Evolutionary conservation across 78 protist species (phyloP), one percentile per base, ranked within the genome.

Genomic region (Dictyostelium capitatum): DNA sequence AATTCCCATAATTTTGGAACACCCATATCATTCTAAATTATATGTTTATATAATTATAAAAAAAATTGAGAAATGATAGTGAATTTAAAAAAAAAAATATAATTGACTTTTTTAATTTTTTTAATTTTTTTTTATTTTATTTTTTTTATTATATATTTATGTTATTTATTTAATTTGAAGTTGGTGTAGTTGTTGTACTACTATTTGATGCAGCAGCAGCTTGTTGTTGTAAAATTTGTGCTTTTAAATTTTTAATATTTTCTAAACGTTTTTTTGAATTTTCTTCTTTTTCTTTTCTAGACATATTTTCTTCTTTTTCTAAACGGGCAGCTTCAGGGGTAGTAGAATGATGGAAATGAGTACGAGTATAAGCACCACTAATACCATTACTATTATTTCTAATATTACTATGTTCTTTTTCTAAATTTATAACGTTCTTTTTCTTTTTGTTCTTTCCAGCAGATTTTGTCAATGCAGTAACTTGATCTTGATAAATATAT

Each of bases 1-100:
- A 87, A 47, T 20, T 87, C 93, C 93, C 93, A 87, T 10, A 87
- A 74, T 64, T 87, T 87, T 48, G 93, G 93, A 19, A 87, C 93
- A 19, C 93, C 93, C 93, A 87, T 87, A 23, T 67, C 37, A 2
- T 10, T 28, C 1, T 10, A 64, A 64, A 28, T 28, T 32, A 32
- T 28, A 67, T 14, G 5, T 30, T 28, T 1, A 32, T 30, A 67
- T 30, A 67, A 32, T 14, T 5, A 15, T 28, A 30, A 67, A 15
- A 67, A 67, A 67, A 67, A 67, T 1, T 11, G 30, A 32, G 12
- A 67, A 32, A 67, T 8, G 30, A 57, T 14, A 51, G 9, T 14
- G 19, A 53, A 53, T 37, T 14, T 14, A 1, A 53, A 53, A 14
- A 53, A 53, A 53, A 10, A 14, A 12, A 14, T 15, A 53, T n/a